A percentile compares a stretch with the other conserved stretches of the same genome.
Evolutionary conservation across 2,329 filamentous ascomycete species (phyloP).

Genomic region (Thielaviopsis musarum): DNA sequence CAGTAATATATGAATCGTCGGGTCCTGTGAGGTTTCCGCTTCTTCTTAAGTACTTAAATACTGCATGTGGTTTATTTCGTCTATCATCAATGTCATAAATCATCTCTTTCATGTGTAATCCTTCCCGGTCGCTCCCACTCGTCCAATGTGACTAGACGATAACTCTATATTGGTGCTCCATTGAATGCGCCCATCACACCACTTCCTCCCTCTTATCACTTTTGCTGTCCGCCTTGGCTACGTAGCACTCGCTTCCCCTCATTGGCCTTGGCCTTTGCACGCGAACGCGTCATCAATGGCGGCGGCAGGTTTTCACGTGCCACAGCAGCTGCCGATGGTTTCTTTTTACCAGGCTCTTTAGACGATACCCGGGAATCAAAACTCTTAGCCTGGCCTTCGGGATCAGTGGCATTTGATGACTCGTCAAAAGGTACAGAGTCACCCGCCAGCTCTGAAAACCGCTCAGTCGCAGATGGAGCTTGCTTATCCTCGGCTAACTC

Average conservation of each 20-base stretch:
- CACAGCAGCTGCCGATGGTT: not conserved
- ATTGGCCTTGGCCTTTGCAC: not conserved
- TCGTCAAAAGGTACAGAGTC: not conserved
- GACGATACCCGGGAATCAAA: not conserved
- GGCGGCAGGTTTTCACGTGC: not conserved
- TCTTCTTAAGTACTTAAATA: too few relatives aligned
- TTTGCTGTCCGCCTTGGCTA: not conserved
- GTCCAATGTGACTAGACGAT: not conserved
- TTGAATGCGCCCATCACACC: not conserved
- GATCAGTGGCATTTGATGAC: not conserved
- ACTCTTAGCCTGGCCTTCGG: not conserved
- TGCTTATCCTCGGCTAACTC: not conserved
- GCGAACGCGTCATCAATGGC: constrained; percentile 6
- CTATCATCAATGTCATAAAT: not conserved
- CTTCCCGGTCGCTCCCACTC: not conserved
- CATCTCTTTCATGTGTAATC: not conserved
- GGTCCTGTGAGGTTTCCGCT: too few relatives aligned
- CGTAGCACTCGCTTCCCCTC: not conserved
- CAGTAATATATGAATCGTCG: too few relatives aligned
- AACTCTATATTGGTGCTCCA: too few relatives aligned
- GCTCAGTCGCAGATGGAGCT: not conserved
- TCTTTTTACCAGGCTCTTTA: not conserved
- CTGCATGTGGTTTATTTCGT: too few relatives aligned
- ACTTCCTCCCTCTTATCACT: not conserved
- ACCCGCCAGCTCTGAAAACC: not conserved